Conservation (phyloP, 2,329 filamentous ascomycete species). For the Ceratocystiopsis sp. region DNA sequence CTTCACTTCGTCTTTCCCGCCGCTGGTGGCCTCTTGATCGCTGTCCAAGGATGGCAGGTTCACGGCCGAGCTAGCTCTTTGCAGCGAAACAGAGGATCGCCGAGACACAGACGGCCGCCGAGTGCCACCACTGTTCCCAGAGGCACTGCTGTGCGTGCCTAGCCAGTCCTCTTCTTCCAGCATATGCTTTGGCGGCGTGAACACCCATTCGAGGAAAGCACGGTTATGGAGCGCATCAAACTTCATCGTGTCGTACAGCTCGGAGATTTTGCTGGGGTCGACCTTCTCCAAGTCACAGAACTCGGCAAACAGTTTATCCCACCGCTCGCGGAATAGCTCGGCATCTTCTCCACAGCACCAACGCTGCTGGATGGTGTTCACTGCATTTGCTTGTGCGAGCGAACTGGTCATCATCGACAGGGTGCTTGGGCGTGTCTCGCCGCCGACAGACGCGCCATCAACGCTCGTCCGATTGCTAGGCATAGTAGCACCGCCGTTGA, state of each 20-base stretch:
- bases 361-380: slow-evolving; percentile 62
- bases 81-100: no score
- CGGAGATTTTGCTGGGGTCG: slow-evolving; percentile 95
- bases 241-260: slow-evolving; percentile 99
- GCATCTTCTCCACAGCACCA: slow-evolving; percentile 97
- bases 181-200: slow-evolving; percentile 69
- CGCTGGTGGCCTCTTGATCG: no score
- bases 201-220: slow-evolving; percentile 93
- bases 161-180: slow-evolving; percentile 45
- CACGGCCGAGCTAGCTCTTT: no score
- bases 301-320: slow-evolving; percentile 95
- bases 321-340: slow-evolving; percentile 85
- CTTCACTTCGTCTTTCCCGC: no score
- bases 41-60: no score
- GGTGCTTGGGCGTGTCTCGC: slow-evolving; percentile 15
- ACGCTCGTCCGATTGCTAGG: background rate
- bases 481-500: background rate
- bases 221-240: slow-evolving; percentile 96
- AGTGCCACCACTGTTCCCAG: slow-evolving; percentile 6
- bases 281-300: slow-evolving; percentile 97
- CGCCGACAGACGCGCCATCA: background rate
- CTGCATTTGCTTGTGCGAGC: slow-evolving; percentile 38
- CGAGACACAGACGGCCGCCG: no score
- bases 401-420: slow-evolving; percentile 23
- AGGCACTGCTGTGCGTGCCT: slow-evolving; percentile 21